Evolutionary conservation across 495 filamentous ascomycete species (phyloP).

Genomic region (Penicillium steckii): DNA sequence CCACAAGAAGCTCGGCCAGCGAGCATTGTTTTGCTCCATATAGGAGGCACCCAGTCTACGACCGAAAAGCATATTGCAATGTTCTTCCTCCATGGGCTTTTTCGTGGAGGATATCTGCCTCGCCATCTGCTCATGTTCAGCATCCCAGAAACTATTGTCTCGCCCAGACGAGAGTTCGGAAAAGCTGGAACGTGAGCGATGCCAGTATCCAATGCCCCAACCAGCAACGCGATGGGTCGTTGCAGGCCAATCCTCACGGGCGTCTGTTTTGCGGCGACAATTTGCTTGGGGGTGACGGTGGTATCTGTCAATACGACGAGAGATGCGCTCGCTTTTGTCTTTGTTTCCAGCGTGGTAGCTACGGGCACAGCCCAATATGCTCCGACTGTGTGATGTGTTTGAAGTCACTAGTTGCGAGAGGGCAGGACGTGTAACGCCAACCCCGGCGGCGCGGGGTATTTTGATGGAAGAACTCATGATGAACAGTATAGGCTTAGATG

Average conservation of each 20-base stretch:
- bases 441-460: constrained; percentile 8
- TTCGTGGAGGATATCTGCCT: constrained; percentile 32
- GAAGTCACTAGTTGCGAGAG: constrained; percentile 10
- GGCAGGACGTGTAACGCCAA: constrained; percentile 10
- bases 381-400: constrained; percentile 8
- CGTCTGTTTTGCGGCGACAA: constrained; percentile 6
- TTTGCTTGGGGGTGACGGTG: constrained; percentile 14
- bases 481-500: neutral
- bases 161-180: constrained; percentile 8
- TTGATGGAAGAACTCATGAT: constrained; percentile 21
- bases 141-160: constrained; percentile 19
- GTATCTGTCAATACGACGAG: constrained; percentile 14
- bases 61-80: constrained; percentile 44
- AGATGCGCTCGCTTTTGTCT: constrained; percentile 13
- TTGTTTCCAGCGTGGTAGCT: constrained; percentile 4
- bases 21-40: constrained; percentile 12
- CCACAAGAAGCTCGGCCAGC: constrained; percentile 28
- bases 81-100: constrained; percentile 38
- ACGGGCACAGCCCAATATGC: constrained; percentile 13
- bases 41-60: constrained; percentile 25
- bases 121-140: constrained; percentile 17
- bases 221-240: constrained; percentile 5
- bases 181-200: constrained; percentile 13
- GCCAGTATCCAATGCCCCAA: constrained; percentile 7
- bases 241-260: constrained; percentile 8